Evolutionary conservation across 2,329 filamentous ascomycete species (phyloP).

Genomic region (Cercospora nicotianae): DNA sequence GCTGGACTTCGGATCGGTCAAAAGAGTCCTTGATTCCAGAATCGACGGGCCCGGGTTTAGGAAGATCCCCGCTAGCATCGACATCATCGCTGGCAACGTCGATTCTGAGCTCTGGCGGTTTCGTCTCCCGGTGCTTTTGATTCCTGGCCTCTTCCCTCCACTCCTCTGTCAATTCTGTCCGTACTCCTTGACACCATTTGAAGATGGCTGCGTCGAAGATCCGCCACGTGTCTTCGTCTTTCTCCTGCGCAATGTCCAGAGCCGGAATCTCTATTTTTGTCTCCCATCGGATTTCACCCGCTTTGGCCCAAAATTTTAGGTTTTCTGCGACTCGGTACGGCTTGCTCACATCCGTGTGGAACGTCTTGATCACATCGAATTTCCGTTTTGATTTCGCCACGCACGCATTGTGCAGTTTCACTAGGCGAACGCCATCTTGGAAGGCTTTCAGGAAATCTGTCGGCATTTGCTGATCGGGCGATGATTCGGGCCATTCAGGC

Average conservation of each 20-base stretch:
- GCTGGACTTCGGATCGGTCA: slow-evolving; percentile 1
- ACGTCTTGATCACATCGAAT: slow-evolving; percentile 85
- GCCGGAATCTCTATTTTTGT: slow-evolving; percentile 79
- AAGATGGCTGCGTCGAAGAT: slow-evolving; percentile 81
- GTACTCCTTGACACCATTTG: slow-evolving; percentile 77
- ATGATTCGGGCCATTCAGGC: slow-evolving; percentile 63
- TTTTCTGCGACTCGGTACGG: slow-evolving; percentile 94
- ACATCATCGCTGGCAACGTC: slow-evolving; percentile 22
- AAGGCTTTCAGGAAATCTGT: slow-evolving; percentile 72
- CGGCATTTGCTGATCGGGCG: slow-evolving; percentile 23
- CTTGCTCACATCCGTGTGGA: slow-evolving; percentile 89
- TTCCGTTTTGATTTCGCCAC: slow-evolving; percentile 81
- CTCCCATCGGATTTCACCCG: slow-evolving; percentile 91
- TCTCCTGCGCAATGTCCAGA: slow-evolving; percentile 79
- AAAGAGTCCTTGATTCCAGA: slow-evolving; percentile 6
- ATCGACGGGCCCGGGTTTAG: background rate
- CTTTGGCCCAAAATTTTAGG: slow-evolving; percentile 92
- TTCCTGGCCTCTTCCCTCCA: slow-evolving; percentile 49
- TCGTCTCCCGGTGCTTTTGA: slow-evolving; percentile 22
- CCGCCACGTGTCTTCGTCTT: slow-evolving; percentile 65
- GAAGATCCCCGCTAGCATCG: slow-evolving; percentile 1
- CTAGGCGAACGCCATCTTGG: slow-evolving; percentile 75
- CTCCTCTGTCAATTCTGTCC: slow-evolving; percentile 79
- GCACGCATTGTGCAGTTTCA: slow-evolving; percentile 85
- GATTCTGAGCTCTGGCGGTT: slow-evolving; percentile 36